phyloP scores from a whole-genome alignment of 805 yeast species.

The Saturnispora sanitii region DNA sequence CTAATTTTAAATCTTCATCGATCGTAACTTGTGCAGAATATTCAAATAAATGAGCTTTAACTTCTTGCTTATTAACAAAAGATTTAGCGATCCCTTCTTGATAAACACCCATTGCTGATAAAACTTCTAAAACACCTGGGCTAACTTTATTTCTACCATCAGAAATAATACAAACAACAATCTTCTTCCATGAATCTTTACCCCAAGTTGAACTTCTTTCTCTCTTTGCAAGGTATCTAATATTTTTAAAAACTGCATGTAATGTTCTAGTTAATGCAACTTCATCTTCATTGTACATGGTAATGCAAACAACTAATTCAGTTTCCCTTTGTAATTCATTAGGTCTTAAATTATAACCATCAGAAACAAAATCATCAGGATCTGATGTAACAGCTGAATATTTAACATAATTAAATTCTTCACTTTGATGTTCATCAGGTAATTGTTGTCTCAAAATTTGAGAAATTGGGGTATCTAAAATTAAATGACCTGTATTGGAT shows the following conservation, averaged over 20 bases:
- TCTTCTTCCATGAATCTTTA: slow-evolving; percentile 91
- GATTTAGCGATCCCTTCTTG: slow-evolving; percentile 97
- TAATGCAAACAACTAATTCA: slow-evolving; percentile 83
- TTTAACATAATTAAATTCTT: slow-evolving; percentile 92
- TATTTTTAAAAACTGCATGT: slow-evolving; percentile 88
- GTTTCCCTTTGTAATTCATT: slow-evolving; percentile 84
- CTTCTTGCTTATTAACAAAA: slow-evolving; percentile 82
- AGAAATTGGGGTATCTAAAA: slow-evolving; percentile 91
- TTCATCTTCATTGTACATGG: slow-evolving; percentile 97
- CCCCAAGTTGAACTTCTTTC: slow-evolving; percentile 88
- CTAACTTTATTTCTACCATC: slow-evolving; percentile 90
- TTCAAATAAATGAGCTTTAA: slow-evolving; percentile 89
- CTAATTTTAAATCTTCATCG: slow-evolving; percentile 80
- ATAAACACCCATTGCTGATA: slow-evolving; percentile 92
- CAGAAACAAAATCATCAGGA: slow-evolving; percentile 71
- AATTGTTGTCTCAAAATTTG: slow-evolving; percentile 74
- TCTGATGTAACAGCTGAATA: slow-evolving; percentile 94
- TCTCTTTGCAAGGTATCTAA: slow-evolving; percentile 79
- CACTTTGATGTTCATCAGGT: slow-evolving; percentile 70
- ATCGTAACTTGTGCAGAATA: slow-evolving; percentile 92
- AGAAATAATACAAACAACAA: slow-evolving; percentile 82
- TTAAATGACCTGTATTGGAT: slow-evolving; percentile 72
- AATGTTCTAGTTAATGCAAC: slow-evolving; percentile 81
- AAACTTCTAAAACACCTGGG: slow-evolving; percentile 74
- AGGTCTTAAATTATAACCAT: slow-evolving; percentile 81